A percentile compares a stretch with the other conserved stretches of the same genome.
Conservation (phyloP, 1,284 basidiomycete species). For the Kwoniella shivajii region DNA sequence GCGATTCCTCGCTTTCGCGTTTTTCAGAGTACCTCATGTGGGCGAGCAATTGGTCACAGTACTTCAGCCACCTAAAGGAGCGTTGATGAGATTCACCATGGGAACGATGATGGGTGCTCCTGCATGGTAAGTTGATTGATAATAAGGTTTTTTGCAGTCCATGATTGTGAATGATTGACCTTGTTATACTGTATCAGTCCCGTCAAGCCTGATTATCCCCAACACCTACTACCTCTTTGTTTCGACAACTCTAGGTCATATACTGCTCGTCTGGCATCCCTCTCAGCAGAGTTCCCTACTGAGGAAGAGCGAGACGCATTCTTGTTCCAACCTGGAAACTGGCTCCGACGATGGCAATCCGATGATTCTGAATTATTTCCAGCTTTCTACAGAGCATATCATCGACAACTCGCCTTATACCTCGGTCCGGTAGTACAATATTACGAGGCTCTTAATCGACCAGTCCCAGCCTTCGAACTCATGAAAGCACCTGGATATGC, state of each 20-base stretch:
- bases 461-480: constrained; percentile 47
- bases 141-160: background rate
- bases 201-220: constrained; percentile 42
- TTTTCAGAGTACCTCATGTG: constrained; percentile 59
- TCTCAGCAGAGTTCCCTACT: constrained; percentile 38
- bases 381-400: constrained; percentile 59
- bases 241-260: constrained; percentile 52
- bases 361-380: constrained; percentile 60
- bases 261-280: constrained; percentile 39
- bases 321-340: constrained; percentile 55
- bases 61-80: constrained; percentile 55
- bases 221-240: constrained; percentile 46
- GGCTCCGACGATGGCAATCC: constrained; percentile 56
- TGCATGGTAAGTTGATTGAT: constrained; percentile 20
- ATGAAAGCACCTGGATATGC: constrained; percentile 57
- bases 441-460: constrained; percentile 40
- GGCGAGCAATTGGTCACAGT: constrained; percentile 57
- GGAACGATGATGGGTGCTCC: constrained; percentile 30
- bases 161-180: background rate
- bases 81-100: constrained; percentile 53
- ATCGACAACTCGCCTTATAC: constrained; percentile 56
- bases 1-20: constrained; percentile 57
- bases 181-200: background rate
- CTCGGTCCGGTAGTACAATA: constrained; percentile 50
- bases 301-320: constrained; percentile 52